These are phyloP conservation scores for Populus hybrid DNA, from an alignment of 441 rosid species.

Conservation along the genomic window DNA sequence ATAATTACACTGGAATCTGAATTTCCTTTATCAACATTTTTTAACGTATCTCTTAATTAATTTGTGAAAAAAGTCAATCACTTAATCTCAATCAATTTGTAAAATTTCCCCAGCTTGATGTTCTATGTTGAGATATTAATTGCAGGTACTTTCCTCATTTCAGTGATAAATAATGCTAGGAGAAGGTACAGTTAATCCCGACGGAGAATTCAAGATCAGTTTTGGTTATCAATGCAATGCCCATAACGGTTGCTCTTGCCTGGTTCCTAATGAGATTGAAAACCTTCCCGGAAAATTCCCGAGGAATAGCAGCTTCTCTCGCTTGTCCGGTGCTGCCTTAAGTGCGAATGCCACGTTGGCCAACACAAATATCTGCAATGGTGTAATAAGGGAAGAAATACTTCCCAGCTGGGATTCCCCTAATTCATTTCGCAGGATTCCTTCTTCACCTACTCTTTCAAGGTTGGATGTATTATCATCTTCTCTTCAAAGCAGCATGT, in stretches of 20 bases:
- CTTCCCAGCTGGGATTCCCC: constrained; percentile 89
- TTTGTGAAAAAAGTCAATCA: too few species aligned
- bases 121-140: constrained; percentile 4
- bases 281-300: constrained; percentile 38
- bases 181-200: constrained; percentile 37
- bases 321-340: constrained; percentile 89
- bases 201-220: constrained; percentile 76
- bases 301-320: constrained; percentile 72
- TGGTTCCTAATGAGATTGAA: constrained; percentile 36
- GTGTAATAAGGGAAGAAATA: constrained; percentile 79
- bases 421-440: constrained; percentile 68
- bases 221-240: constrained; percentile 82
- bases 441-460: constrained; percentile 69
- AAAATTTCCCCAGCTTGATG: neutral
- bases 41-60: too few species aligned
- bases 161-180: constrained; percentile 49
- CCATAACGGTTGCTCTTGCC: constrained; percentile 20
- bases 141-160: constrained; percentile 23
- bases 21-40: too few species aligned
- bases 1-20: too few species aligned
- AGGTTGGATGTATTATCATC: constrained; percentile 83
- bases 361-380: constrained; percentile 88
- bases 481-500: constrained; percentile 70
- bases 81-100: neutral
- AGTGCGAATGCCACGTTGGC: constrained; percentile 96